Evolutionary conservation across 805 yeast species (phyloP), one percentile per base, ranked within the genome.

Genomic region (Debaryomyces tyrocola): DNA sequence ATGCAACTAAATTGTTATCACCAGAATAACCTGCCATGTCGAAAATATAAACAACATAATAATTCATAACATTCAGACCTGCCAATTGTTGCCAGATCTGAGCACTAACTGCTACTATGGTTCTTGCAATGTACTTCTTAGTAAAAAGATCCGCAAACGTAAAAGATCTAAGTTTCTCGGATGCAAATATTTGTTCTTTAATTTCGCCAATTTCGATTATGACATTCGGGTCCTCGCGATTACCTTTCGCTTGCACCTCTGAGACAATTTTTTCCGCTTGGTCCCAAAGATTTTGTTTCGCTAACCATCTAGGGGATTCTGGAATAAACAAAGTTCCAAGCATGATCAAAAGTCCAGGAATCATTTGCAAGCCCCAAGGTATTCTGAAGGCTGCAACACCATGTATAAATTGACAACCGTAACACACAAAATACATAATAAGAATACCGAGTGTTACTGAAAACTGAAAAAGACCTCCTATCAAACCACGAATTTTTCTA

Each of bases 31-130:
- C 87, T 33, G 85, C 84, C 83, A 83, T 80, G 47, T 76, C 68
- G 73, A 85, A 83, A 52, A 84, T 75, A 59, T 80, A 75, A 39
- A 82, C 85, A 51, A 83, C 78, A 57, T 82, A 83, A 74, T 84
- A 83, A 80, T 83, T 80, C 75, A 82, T 76, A 52, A 81, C 84
- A 58, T 82, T 82, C 75, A 79, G 76, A 48, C 87, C 87, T 17
- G 83, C 75, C 54, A 81, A 64, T 56, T 81, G 86, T 55, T 77
- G 80, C 78, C 80, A 79, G 54, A 75, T 67, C 58, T 79, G 83
- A 40, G 79, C 74, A 51, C 65, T 69, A 21, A 75, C 56, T 40
- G 81, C 83, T 20, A 74, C 70, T 49, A 68, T 49, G 38, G 84
- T 78, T 57, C 84, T 69, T 47, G 57, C 61, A 36, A 73, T 55